Evolutionary conservation across 2,329 filamentous ascomycete genomes (phyloP), one percentile per base, ranked within the genome.

Genomic region (Colletotrichum truncatum): DNA sequence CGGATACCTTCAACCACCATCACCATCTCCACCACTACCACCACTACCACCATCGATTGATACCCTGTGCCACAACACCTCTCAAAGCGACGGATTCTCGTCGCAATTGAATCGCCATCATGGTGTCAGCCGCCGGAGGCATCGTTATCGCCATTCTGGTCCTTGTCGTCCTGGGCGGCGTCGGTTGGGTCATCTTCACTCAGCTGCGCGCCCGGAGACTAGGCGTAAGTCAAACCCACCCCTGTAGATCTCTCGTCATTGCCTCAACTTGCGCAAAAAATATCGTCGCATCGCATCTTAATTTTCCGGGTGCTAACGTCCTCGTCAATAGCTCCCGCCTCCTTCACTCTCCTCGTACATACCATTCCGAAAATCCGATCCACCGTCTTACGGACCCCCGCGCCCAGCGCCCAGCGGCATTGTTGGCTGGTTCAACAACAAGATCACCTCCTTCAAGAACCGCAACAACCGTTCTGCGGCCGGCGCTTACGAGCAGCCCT

Each of bases 71-170:
- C 64, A 38, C 43, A 10, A 49, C 61, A 16, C 66, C 14, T 18
- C 45, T 58, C 38, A 46, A 49, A 49, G 48, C 48, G 48, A 65
- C 56, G 36, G 14, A 48, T 57, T 32, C n/a, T 58, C 59, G 43
- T 56, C 58, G 57, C 63, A 63, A 52, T 38, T 56, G 57, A 55
- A 49, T 63, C 64, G 48, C 53, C 67, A 80, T 70, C 67, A 89
- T 89, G 85, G 82, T 85, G 74, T 84, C 84, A 69, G 80, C 86
- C 53, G 82, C 85, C 69, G 89, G 90, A 74, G 86, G 90, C 68
- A 88, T 94, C 80, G 85, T 94, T 76, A 89, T 97, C 74, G 85
- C 93, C 73, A 77, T 95, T 73, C 72, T 93, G 70, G 80, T 93
- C 70, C 75, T 92, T 72, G 73, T 88, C 57, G 66, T 90, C 59